Evolutionary conservation across 306 rosid species (phyloP).

Genomic region (Cajanus cajan): DNA sequence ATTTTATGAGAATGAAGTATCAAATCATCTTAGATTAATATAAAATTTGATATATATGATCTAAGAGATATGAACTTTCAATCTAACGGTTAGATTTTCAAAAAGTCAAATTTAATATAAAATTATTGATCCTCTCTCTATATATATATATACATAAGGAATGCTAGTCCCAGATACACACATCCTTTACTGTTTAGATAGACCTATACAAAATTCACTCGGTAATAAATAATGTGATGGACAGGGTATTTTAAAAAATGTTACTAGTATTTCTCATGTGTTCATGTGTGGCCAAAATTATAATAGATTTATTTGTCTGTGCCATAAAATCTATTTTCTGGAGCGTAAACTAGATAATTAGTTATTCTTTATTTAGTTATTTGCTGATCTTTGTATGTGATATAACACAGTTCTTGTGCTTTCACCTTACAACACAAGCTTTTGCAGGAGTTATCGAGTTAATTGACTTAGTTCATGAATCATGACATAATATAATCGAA

Average conservation of each 20-base stretch:
- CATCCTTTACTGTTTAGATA: not conserved
- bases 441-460: not conserved
- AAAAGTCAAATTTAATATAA: too few relatives aligned
- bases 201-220: not conserved
- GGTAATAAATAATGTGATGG: not conserved
- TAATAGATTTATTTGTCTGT: not conserved
- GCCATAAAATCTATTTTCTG: not conserved
- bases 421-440: not conserved
- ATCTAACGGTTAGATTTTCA: too few relatives aligned
- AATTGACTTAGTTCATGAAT: not conserved
- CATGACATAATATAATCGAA: not conserved
- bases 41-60: too few relatives aligned
- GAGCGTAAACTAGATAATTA: not conserved
- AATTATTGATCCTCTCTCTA: too few relatives aligned
- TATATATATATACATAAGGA: not conserved
- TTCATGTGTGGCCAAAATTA: not conserved
- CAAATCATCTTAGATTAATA: too few relatives aligned
- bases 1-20: too few relatives aligned
- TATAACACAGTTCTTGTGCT: not conserved
- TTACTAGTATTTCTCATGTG: not conserved
- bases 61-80: too few relatives aligned
- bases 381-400: conserved; percentile 1
- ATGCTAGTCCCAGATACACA: not conserved
- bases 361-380: not conserved
- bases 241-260: not conserved